Percentiles rank a stretch among this genome's conserved stretches.
Conservation (phyloP, 805 yeast genomes). For the Metschnikowia corniflorae region DNA sequence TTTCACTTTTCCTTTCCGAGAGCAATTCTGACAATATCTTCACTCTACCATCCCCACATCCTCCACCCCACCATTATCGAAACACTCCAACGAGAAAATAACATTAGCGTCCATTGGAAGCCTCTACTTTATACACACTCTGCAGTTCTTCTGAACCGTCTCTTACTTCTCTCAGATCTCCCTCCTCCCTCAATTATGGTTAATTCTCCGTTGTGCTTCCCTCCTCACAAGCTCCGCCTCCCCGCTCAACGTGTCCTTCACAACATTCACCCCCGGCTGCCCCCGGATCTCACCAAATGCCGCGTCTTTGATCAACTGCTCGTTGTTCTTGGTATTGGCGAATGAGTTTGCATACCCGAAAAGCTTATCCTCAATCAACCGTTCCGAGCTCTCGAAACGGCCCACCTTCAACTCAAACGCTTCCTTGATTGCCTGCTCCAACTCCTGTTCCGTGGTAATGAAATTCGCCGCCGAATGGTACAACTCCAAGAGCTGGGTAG, state of each 20-base stretch:
- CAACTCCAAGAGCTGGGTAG: conserved; percentile 59
- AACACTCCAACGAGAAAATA: no score
- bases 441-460: conserved; percentile 68
- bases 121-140: no score
- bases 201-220: conserved; percentile 33
- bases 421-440: conserved; percentile 52
- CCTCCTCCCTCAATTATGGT: no score
- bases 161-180: no score
- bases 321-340: conserved; percentile 28
- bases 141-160: no score
- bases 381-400: conserved; percentile 33
- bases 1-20: no score
- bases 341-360: conserved; percentile 28
- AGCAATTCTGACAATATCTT: no score
- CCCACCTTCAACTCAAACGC: conserved; percentile 47
- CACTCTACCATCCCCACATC: no score
- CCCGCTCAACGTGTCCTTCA: conserved; percentile 39
- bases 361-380: conserved; percentile 35
- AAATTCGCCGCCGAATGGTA: conserved; percentile 68
- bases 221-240: conserved; percentile 33
- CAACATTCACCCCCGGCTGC: conserved; percentile 39
- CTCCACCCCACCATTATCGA: no score
- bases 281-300: conserved; percentile 39
- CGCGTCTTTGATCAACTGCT: conserved; percentile 33
- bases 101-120: no score